Evolutionary conservation across 805 yeast genomes (phyloP).

Genomic region (Sugiyamaella chiloensis): DNA sequence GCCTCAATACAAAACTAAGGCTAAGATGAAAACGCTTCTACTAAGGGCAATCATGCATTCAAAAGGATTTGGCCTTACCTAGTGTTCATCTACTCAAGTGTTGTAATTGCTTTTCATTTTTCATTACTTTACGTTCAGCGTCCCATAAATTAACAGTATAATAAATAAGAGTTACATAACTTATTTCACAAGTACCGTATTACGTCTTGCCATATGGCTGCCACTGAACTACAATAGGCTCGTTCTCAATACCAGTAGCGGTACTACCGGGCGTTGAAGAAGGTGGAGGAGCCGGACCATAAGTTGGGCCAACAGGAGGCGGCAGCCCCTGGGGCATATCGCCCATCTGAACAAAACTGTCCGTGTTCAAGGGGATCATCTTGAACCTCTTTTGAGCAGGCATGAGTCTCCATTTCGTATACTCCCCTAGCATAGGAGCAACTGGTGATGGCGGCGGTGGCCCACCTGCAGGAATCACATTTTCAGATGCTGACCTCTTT

Average conservation of each 20-base stretch:
- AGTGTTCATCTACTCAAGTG: no score
- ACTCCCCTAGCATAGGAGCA: background rate
- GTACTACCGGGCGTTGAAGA: background rate
- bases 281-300: no score
- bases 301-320: no score
- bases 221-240: slow-evolving; percentile 3
- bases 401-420: background rate
- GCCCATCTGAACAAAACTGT: background rate
- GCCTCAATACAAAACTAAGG: slow-evolving; percentile 43
- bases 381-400: slow-evolving; percentile 1
- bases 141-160: background rate
- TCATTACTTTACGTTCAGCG: background rate
- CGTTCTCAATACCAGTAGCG: background rate
- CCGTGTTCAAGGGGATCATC: slow-evolving; percentile 1
- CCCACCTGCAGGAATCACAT: no score
- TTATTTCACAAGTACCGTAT: background rate
- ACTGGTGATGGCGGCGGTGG: background rate
- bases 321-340: no score
- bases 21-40: slow-evolving; percentile 25
- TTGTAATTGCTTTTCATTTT: no score
- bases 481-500: background rate
- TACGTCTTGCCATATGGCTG: background rate
- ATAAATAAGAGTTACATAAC: background rate
- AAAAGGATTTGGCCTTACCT: slow-evolving; percentile 32
- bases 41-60: slow-evolving; percentile 27